Base-by-base conservation (phyloP, 106 monocot genomes). In the Gastrodia elata region DNA sequence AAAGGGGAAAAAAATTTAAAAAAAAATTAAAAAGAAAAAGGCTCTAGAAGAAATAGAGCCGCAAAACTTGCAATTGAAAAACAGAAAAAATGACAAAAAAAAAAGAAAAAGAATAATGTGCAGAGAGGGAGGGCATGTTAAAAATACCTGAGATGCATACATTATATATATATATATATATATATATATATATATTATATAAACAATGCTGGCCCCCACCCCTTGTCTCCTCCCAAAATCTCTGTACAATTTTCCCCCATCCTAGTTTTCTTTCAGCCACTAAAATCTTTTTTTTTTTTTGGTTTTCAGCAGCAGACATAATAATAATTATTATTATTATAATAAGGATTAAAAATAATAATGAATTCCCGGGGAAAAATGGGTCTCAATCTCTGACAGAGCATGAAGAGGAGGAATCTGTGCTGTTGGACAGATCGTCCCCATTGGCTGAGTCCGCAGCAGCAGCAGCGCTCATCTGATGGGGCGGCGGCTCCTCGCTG, bases 401-500 rank as follows among this genome's bases (percentile, higher is more conserved):
- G 48, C 64, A 68, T 44, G 77, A 59, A 57, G 75, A 38, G 65
- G 70, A 72, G 28, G 59, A 67, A 5, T 41, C 22, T 13, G 22
- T 65, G 52, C 42, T 68, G 43, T 43, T 77, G 14, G 58, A 71
- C 72, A 33, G 49, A 28, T 49, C 48, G 14, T 79, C 83, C 34
- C 69, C 71, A 71, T 56, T 84, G 22, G 77, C 49, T 18, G 70
- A 77, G 37, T 71, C 70, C 20, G 74, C n/a, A n/a, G n/a, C n/a
- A n/a, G n/a, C n/a, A n/a, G n/a, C n/a, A n/a, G 41, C 41, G 79
- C 71, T 43, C 73, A 75, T 61, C 76, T 84, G n/a, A n/a, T n/a
- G 16, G 83, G 85, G 9, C 55, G n/a, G 68, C 70, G 37, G 79
- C 65, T 89, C 89, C 75, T 83, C 86, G 9, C 40, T 78, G 71